Evolutionary conservation across 768 basidiomycete genomes (phyloP).

Genomic region (Termitomyces sp.): DNA sequence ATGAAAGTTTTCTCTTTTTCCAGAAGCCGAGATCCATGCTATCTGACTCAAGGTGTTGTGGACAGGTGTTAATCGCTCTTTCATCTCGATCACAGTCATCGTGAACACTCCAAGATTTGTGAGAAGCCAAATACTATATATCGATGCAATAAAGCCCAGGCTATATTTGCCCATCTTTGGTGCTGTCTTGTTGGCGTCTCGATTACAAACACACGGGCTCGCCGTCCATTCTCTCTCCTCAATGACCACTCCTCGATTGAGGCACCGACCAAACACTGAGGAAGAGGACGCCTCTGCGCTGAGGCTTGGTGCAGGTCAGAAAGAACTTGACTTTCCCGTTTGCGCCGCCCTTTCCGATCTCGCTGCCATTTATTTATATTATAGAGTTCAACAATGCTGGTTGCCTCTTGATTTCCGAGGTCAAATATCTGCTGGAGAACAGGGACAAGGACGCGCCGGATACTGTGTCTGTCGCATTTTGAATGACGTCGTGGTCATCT

Average conservation of each 20-base stretch:
- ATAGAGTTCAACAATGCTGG: conserved; percentile 89
- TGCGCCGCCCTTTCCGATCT: neutral
- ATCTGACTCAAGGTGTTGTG: no score
- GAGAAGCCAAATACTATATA: no score
- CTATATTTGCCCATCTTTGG: neutral
- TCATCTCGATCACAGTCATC: no score
- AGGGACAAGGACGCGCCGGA: conserved; percentile 85
- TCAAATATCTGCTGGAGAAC: conserved; percentile 85
- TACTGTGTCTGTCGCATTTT: conserved; percentile 55
- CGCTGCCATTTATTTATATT: neutral
- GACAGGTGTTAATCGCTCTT: no score
- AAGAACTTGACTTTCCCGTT: neutral
- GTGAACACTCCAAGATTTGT: no score
- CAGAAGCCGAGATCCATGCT: no score
- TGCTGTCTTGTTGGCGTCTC: neutral
- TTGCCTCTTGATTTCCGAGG: conserved; percentile 88
- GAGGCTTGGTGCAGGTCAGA: conserved; percentile 70
- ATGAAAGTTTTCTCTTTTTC: no score
- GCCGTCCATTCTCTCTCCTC: neutral
- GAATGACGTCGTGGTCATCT: neutral
- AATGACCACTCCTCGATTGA: conserved; percentile 59
- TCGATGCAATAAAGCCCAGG: no score
- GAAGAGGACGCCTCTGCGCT: conserved; percentile 84
- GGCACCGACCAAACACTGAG: conserved; percentile 61
- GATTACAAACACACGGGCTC: neutral